Base-by-base conservation (phyloP, 176 grass and related monocot species). In the Raddia distichophylla region DNA sequence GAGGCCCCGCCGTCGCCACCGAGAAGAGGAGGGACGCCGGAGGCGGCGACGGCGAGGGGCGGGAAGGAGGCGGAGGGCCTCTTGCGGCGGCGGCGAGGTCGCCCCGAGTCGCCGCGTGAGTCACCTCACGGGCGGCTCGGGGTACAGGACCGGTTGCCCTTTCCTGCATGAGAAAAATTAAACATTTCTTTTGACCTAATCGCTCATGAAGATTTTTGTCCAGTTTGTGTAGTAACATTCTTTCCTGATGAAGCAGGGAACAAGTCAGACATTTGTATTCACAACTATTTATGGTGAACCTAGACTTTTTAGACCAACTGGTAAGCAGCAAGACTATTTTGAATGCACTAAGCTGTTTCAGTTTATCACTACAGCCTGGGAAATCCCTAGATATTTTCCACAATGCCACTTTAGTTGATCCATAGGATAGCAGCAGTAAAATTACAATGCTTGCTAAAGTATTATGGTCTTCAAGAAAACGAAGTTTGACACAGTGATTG, bases 191-290 rank as follows among this genome's bases (percentile, higher is more conserved):
- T 40, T 58, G 18, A 18, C 11, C 27, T 20, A 75, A 2, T 45
- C 43, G 0, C 10, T 45, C 33, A 7, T 15, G 18, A 67, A 18
- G 8, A 2, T 40, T 86, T 79, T 69, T 42, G 5, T 16, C 40
- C 33, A 55, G 12, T 40, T 52, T 75, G 16, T 80, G 5, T 73
- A 66, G 5, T 74, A 57, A 80, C 18, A 2, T 64, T 68, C n/a
- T 54, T 33, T 77, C 89, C 55, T 74, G 44, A 57, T 88, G 73
- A 27, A 81, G 2, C 79, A 97, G 94, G 94, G 94, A 19, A 94
- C 85, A 65, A 87, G 87, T 60, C 89, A 97, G 81, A 91, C 92
- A 37, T 97, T 97, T 91, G 88, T 94, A 59, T 97, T 94, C 70
- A 97, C 85, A 35, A 97, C 92, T 13, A 75, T 88, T 80, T 77